A percentile compares a stretch with the other conserved stretches of the same genome.
Evolutionary conservation across 352 stramenopile species (phyloP).

Genomic region (Phytophthora uliginosa): DNA sequence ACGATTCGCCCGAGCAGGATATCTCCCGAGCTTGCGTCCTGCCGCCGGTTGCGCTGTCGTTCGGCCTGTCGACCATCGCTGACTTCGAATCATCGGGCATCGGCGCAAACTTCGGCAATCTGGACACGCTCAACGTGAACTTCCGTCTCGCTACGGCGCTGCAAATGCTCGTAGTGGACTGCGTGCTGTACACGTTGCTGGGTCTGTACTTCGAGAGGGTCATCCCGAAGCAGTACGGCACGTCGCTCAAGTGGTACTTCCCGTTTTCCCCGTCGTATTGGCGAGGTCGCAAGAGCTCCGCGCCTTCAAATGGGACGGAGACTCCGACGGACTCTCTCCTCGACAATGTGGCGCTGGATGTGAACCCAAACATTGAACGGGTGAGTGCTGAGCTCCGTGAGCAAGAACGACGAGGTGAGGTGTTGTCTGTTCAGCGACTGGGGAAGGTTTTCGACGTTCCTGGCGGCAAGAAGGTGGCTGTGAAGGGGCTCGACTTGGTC

Average conservation of each 20-base stretch:
- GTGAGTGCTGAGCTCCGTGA: slow-evolving; percentile 50
- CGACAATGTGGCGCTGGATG: slow-evolving; percentile 39
- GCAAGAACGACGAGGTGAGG: slow-evolving; percentile 62
- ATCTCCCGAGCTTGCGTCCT: slow-evolving; percentile 72
- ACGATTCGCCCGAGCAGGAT: slow-evolving; percentile 39
- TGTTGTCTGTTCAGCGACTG: slow-evolving; percentile 64
- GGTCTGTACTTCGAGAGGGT: slow-evolving; percentile 91
- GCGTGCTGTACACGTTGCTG: slow-evolving; percentile 86
- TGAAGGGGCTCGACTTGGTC: slow-evolving; percentile 86
- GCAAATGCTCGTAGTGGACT: slow-evolving; percentile 81
- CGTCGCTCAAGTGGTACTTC: slow-evolving; percentile 89
- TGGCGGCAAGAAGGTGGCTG: slow-evolving; percentile 87
- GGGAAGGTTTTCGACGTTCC: slow-evolving; percentile 83
- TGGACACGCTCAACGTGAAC: slow-evolving; percentile 11
- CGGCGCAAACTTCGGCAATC: slow-evolving; percentile 25
- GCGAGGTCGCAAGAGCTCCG: slow-evolving; percentile 64
- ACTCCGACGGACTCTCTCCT: slow-evolving; percentile 62
- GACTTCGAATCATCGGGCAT: slow-evolving; percentile 64
- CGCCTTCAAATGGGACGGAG: slow-evolving; percentile 26
- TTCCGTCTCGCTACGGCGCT: slow-evolving; percentile 53
- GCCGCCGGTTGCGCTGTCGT: slow-evolving; percentile 75
- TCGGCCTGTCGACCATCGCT: slow-evolving; percentile 76
- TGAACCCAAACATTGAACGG: slow-evolving; percentile 61
- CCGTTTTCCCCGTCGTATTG: slow-evolving; percentile 81
- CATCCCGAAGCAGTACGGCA: slow-evolving; percentile 80